Evolutionary conservation across 768 basidiomycete genomes (phyloP).

Genomic region (Suillus ampliporus): DNA sequence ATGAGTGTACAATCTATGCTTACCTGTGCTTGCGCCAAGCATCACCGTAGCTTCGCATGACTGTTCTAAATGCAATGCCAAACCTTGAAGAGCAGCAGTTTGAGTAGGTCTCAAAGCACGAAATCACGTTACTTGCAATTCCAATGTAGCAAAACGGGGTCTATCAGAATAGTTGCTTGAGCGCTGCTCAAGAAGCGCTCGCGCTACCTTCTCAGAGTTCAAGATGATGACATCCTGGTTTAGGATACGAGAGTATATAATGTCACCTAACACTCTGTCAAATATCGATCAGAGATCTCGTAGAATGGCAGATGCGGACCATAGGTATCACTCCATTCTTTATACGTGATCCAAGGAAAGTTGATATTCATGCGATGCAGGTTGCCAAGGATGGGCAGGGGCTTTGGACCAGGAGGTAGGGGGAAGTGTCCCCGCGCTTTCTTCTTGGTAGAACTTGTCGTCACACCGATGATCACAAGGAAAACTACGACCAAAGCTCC

Average conservation of each 20-base stretch:
- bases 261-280: constrained; percentile 38
- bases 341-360: constrained; percentile 36
- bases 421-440: constrained; percentile 30
- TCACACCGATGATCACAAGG: not conserved
- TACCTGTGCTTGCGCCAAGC: constrained; percentile 38
- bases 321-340: constrained; percentile 29
- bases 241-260: constrained; percentile 46
- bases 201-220: constrained; percentile 43
- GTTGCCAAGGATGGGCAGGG: constrained; percentile 53
- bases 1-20: constrained; percentile 32
- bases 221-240: constrained; percentile 50
- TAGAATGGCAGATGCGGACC: constrained; percentile 17
- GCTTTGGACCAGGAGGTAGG: constrained; percentile 55
- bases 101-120: not conserved
- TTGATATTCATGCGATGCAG: constrained; percentile 45
- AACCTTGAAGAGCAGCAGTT: constrained; percentile 34
- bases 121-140: constrained; percentile 36
- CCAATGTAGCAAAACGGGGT: constrained; percentile 41
- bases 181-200: constrained; percentile 51
- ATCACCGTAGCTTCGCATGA: constrained; percentile 42
- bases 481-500: not conserved
- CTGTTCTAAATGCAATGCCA: constrained; percentile 44
- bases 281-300: not conserved
- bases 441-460: not conserved
- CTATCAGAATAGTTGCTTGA: constrained; percentile 48